Evolutionary conservation across 1,284 basidiomycete species (phyloP), one percentile per base, ranked within the genome.

Genomic region (Pulveroboletus sp.): DNA sequence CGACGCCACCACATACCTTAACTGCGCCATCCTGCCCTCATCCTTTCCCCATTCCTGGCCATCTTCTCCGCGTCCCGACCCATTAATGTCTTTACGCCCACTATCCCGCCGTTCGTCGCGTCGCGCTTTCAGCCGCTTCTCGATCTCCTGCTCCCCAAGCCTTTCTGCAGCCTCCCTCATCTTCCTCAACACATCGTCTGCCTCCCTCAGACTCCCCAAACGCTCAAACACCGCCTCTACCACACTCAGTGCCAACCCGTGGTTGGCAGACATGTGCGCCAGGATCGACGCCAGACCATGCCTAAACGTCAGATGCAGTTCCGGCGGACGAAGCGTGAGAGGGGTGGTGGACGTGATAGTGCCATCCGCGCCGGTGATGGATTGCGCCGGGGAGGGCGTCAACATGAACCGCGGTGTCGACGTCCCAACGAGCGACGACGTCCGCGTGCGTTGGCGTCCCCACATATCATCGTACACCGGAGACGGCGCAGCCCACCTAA

Each of bases 91-190:
- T 25, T 43, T 22, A 15, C 35, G 20, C 43, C 31, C 35, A 22
- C 36, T 14, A 17, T 33, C 33, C 2, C 50, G 25, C 11, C 43
- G 4, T 38, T 29, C 39, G 18, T 12, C 18, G n/a, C 33, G 26
- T 24, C 25, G 33, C 35, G 8, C 33, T 11, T 29, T 54, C 29
- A 7, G 17, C 44, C 47, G 24, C 22, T 44, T 53, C 47, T 60
- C 46, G 17, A 71, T 53, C 20, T 56, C 62, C 11, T 25, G 29
- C 40, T 61, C 62, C 10, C 62, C 67, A 48, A 54, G 62, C 2
- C 42, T 51, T 35, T 68, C 67, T 2, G 71, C 68, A 26, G 56
- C 67, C 43, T 70, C 56, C 22, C 62, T 51, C 71, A 71, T 74
- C 44, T 55, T 62, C n/a, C 15, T 49, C 44, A 71, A 53, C 44